Evolutionary conservation across 2,329 filamentous ascomycete genomes (phyloP).

Genomic region (Tothia fuscella): DNA sequence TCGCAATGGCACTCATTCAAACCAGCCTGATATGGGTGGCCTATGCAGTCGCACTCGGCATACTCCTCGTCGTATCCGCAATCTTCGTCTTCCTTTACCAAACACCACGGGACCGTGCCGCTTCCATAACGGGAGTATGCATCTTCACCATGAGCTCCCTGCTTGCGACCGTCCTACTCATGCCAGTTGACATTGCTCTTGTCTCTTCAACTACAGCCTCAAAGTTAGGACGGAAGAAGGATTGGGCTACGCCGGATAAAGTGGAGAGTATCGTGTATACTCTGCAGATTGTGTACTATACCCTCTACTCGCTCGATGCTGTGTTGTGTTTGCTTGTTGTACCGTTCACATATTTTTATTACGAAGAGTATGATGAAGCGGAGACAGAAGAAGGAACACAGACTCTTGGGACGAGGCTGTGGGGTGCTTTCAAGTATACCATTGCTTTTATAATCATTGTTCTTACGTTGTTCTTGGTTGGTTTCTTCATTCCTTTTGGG

Average conservation of each 20-base stretch:
- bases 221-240: slow-evolving; percentile 70
- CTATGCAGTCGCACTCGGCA: slow-evolving; percentile 68
- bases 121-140: slow-evolving; percentile 69
- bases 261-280: slow-evolving; percentile 68
- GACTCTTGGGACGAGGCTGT: slow-evolving; percentile 57
- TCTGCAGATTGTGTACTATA: slow-evolving; percentile 82
- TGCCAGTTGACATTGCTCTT: slow-evolving; percentile 90
- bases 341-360: slow-evolving; percentile 96
- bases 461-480: slow-evolving; percentile 74
- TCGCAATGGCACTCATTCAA: slow-evolving; percentile 69
- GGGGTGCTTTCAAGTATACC: slow-evolving; percentile 85
- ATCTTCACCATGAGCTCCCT: slow-evolving; percentile 79
- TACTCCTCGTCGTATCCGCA: slow-evolving; percentile 65
- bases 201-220: slow-evolving; percentile 77
- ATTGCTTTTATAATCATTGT: slow-evolving; percentile 70
- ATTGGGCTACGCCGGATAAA: slow-evolving; percentile 79
- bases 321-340: slow-evolving; percentile 80
- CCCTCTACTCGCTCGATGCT: slow-evolving; percentile 82
- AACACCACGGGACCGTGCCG: slow-evolving; percentile 72
- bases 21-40: slow-evolving; percentile 89
- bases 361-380: slow-evolving; percentile 92
- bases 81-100: slow-evolving; percentile 91
- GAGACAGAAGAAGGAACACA: slow-evolving; percentile 69
- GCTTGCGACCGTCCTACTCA: slow-evolving; percentile 79
- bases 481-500: slow-evolving; percentile 83